Base-by-base conservation (phyloP, 148 eudicot genomes). In the Beta vulgaris region DNA sequence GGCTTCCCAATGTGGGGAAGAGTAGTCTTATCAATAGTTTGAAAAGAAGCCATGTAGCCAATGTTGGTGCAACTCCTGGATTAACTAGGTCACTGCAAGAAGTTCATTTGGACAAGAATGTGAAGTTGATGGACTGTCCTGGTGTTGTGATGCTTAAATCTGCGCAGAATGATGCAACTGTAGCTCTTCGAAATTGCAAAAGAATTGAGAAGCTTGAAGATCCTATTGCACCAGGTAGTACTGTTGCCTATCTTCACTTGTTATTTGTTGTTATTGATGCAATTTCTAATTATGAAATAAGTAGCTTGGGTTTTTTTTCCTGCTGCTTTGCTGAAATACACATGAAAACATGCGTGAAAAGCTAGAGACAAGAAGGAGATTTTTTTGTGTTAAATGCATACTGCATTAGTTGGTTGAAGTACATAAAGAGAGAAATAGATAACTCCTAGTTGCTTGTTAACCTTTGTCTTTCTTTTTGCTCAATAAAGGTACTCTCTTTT, bases 1-100 rank as follows among this genome's bases (percentile, higher is more conserved):
- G 98, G 36, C 89, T 96, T 71, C 99, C 99, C 55, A 96, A 96
- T 81, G 98, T 96, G 55, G 99, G 99, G 53, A 96, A 96, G 87
- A 96, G 99, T 80, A 96, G 99, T 84, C 84, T 96, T 26, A 96
- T 96, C 58, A 96, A 96, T 71, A 96, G 99, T 79, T 86, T 96
- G 83, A 96, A 96, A 87, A 89, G 99, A 82, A 89, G 89, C 74
- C 97, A 91, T 77, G 99, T 87, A 53, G 99, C 85, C 74, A 86
- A 88, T 79, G 98, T 89, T 72, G 98, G 99, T 34, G 93, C 98
- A 53, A 96, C 98, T 69, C 99, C 99, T 31, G 99, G 99, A 61
- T 85, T 96, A 70, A 96, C 99, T 54, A 87, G 94, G 82, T 87
- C 98, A 49, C 82, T 96, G 90, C 99, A 96, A 88, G 99, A 96